Conservation (phyloP, 1,139 yeast species). For the Blastobotrys raffinosifermentans region DNA sequence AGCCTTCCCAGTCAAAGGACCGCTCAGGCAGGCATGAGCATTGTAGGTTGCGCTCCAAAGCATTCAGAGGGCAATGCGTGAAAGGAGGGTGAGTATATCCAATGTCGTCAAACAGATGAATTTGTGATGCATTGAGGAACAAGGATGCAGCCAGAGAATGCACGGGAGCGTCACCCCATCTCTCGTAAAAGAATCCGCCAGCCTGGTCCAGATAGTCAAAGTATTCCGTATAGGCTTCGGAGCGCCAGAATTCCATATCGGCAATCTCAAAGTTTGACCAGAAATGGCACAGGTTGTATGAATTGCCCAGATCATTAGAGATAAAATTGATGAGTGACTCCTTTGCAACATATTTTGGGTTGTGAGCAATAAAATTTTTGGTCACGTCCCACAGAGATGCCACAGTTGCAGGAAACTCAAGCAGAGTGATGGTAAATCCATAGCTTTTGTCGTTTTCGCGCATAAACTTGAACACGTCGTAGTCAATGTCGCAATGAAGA, state of each 20-base stretch:
- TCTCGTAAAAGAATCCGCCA: constrained; percentile 86
- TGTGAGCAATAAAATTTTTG: constrained; percentile 53
- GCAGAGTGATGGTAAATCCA: constrained; percentile 74
- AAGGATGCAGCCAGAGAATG: constrained; percentile 84
- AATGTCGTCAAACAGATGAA: constrained; percentile 76
- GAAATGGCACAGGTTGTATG: constrained; percentile 77
- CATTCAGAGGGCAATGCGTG: constrained; percentile 39
- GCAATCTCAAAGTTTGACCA: constrained; percentile 89
- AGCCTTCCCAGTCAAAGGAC: constrained; percentile 81
- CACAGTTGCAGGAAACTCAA: constrained; percentile 73
- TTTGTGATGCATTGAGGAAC: constrained; percentile 56
- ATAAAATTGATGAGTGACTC: constrained; percentile 69
- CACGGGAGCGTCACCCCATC: constrained; percentile 94
- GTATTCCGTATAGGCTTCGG: constrained; percentile 59
- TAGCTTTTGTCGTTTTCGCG: constrained; percentile 65
- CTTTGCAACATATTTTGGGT: constrained; percentile 59
- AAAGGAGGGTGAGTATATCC: constrained; percentile 74
- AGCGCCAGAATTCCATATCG: constrained; percentile 66
- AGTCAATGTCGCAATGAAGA: constrained; percentile 72
- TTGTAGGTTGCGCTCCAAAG: constrained; percentile 35
- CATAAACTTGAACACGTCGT: constrained; percentile 80
- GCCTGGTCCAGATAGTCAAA: constrained; percentile 67
- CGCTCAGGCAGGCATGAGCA: constrained; percentile 49
- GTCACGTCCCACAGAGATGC: constrained; percentile 80
- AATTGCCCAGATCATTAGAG: constrained; percentile 48